phyloP scores from a whole-genome alignment of 2,329 filamentous ascomycete species.

The Aspergillus udagawae region DNA sequence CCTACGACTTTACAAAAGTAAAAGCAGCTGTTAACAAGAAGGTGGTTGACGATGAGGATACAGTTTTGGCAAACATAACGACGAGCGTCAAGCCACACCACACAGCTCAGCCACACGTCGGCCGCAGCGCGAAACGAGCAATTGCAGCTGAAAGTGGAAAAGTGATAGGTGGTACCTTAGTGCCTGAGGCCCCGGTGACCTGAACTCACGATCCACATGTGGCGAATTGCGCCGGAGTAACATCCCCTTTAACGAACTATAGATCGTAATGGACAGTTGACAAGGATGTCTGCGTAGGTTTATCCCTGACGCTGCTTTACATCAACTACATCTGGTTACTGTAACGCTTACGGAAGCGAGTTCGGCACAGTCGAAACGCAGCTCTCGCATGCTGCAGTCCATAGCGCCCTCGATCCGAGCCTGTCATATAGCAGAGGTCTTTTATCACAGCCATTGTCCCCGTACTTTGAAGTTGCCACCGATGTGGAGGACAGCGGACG shows the following conservation, averaged over 20 bases:
- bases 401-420: background rate
- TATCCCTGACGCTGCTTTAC: background rate
- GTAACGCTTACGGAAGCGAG: background rate
- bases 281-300: background rate
- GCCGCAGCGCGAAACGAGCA: background rate
- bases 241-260: background rate
- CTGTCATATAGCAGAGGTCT: constrained; percentile 10
- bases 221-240: constrained; percentile 6
- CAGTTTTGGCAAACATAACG: background rate
- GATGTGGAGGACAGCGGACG: background rate
- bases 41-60: background rate
- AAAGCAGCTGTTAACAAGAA: background rate
- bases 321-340: background rate
- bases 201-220: background rate
- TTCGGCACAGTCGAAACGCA: background rate
- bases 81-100: background rate
- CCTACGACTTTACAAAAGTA: background rate
- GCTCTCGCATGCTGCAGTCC: background rate
- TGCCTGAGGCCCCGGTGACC: background rate
- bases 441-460: constrained; percentile 1
- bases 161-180: background rate
- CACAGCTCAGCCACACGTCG: background rate
- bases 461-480: constrained; percentile 7
- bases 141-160: background rate
- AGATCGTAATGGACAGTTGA: background rate